These are phyloP conservation scores for Henckelia pumila DNA, from an alignment of 257 asterid species.

Conservation along the genomic window DNA sequence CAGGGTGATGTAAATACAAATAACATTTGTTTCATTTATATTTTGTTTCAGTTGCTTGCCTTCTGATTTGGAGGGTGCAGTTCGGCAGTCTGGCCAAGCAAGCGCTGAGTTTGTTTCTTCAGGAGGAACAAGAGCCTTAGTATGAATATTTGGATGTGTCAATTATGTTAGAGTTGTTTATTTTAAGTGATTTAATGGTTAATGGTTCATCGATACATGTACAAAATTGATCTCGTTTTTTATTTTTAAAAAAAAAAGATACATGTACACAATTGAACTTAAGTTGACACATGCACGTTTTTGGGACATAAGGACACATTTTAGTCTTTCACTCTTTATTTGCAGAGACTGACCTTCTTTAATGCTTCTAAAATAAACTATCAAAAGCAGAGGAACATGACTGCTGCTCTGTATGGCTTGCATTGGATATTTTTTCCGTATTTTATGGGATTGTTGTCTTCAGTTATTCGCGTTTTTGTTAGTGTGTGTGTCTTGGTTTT, in stretches of 20 bases:
- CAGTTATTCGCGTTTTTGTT: neutral
- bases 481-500: neutral
- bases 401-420: no score
- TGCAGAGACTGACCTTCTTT: no score
- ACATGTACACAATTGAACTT: no score
- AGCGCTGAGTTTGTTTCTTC: slow-evolving; percentile 74
- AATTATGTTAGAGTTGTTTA: slow-evolving; percentile 12
- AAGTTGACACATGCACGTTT: no score
- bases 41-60: slow-evolving; percentile 80
- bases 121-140: slow-evolving; percentile 88
- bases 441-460: slow-evolving; percentile 1
- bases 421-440: neutral
- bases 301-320: no score
- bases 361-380: no score
- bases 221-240: no score
- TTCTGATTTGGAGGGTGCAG: slow-evolving; percentile 93
- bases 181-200: slow-evolving; percentile 12
- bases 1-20: slow-evolving; percentile 2
- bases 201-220: slow-evolving; percentile 1
- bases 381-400: no score
- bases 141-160: slow-evolving; percentile 33
- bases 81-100: slow-evolving; percentile 84
- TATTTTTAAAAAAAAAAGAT: no score
- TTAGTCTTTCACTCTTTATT: no score
- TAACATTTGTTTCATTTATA: slow-evolving; percentile 3